phyloP scores from a whole-genome alignment of 1,284 basidiomycete species.

The Laetiporus sulphureus region DNA sequence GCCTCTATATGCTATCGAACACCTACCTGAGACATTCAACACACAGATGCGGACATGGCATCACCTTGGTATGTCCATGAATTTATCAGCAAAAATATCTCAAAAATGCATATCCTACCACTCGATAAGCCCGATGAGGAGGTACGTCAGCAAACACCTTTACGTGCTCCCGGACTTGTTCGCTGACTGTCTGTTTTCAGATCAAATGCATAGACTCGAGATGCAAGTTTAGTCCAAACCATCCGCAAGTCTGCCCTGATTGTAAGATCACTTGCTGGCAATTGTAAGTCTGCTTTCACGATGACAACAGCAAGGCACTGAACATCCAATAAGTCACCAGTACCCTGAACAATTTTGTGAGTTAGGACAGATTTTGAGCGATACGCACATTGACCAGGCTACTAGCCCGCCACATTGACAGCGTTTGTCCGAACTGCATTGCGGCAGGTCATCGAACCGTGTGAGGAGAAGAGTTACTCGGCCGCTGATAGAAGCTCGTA shows the following conservation, averaged over 20 bases:
- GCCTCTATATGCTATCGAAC: no score
- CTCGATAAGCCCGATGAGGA: constrained; percentile 52
- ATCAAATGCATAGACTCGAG: constrained; percentile 53
- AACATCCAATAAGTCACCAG: constrained; percentile 44
- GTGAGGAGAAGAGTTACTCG: no score
- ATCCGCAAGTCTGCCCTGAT: constrained; percentile 44
- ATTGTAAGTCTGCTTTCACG: constrained; percentile 52
- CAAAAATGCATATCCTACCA: constrained; percentile 2
- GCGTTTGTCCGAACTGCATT: constrained; percentile 32
- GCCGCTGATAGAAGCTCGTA: no score
- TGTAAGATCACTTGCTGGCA: constrained; percentile 64
- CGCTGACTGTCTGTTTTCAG: no score
- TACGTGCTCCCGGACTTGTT: no score
- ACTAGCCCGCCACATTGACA: constrained; percentile 42
- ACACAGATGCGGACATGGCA: constrained; percentile 51
- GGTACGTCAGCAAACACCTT: constrained; percentile 36
- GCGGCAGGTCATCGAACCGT: no score
- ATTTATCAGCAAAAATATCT: constrained; percentile 4
- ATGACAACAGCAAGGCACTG: no score
- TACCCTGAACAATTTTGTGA: constrained; percentile 63
- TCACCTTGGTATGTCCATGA: constrained; percentile 40
- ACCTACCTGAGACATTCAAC: not conserved
- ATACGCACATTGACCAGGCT: no score
- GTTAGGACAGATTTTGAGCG: no score
- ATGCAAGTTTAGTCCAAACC: constrained; percentile 62